phyloP scores from a whole-genome alignment of 2,329 filamentous ascomycete species.

The Penicillium brasilianum region DNA sequence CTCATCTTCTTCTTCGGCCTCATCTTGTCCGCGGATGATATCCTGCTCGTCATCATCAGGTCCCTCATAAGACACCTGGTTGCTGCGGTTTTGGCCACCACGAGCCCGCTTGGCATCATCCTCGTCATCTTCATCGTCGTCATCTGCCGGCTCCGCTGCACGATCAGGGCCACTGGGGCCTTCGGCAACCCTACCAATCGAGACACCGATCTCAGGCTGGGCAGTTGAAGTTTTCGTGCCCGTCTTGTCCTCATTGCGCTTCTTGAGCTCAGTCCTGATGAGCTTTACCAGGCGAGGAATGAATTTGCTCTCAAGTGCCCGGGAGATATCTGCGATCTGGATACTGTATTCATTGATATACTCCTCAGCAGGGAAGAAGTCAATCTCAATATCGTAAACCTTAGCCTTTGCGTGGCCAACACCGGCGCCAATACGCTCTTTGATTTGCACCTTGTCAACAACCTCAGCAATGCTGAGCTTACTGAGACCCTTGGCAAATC shows the following conservation, averaged over 20 bases:
- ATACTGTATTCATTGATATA: constrained; percentile 89
- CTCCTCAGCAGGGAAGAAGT: constrained; percentile 83
- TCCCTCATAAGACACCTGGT: constrained; percentile 86
- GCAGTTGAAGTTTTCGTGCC: constrained; percentile 66
- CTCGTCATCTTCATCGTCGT: constrained; percentile 76
- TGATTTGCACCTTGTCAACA: constrained; percentile 78
- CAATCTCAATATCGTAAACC: constrained; percentile 79
- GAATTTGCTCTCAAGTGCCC: constrained; percentile 80
- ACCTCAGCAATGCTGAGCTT: constrained; percentile 82
- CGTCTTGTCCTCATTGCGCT: constrained; percentile 68
- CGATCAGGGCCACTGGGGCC: constrained; percentile 53
- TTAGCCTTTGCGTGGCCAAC: constrained; percentile 73
- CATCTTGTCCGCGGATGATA: constrained; percentile 68
- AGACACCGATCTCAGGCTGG: constrained; percentile 75
- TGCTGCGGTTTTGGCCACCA: constrained; percentile 69
- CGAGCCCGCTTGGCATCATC: constrained; percentile 71
- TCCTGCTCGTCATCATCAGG: constrained; percentile 93
- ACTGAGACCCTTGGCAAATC: constrained; percentile 91
- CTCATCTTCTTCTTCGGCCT: constrained; percentile 58
- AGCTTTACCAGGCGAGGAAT: constrained; percentile 72
- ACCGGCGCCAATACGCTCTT: constrained; percentile 77
- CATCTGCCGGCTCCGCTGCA: constrained; percentile 66
- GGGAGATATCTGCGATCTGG: constrained; percentile 73
- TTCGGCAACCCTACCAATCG: constrained; percentile 62
- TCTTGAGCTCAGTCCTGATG: constrained; percentile 77